A percentile compares a stretch with the other conserved stretches of the same genome.
phyloP scores from a whole-genome alignment of 139 green algal species.

The Chlamydomonas sphaeroides region DNA sequence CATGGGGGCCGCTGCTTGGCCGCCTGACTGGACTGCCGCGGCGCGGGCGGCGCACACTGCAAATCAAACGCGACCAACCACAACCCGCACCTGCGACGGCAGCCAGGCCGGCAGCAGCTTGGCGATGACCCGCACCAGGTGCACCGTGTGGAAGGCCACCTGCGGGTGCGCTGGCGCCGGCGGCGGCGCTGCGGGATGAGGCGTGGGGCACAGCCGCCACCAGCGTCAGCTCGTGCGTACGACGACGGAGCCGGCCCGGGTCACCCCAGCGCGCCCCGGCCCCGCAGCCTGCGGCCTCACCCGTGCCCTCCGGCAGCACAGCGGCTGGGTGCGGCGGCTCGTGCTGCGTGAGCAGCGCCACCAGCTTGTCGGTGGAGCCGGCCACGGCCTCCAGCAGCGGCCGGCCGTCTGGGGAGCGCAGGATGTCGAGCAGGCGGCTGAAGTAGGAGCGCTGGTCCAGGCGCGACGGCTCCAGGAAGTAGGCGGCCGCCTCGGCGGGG shows the following conservation, averaged over 20 bases:
- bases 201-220: neutral
- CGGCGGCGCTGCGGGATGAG: neutral
- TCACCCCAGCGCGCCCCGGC: too few relatives aligned
- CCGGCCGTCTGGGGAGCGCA: slow-evolving; percentile 68
- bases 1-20: too few relatives aligned
- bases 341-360: slow-evolving; percentile 9
- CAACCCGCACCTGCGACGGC: slow-evolving; percentile 46
- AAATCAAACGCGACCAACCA: too few relatives aligned
- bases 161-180: neutral
- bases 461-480: slow-evolving; percentile 78
- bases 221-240: neutral
- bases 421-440: slow-evolving; percentile 84
- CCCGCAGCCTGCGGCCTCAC: neutral
- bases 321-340: slow-evolving; percentile 22
- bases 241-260: neutral
- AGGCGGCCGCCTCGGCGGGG: slow-evolving; percentile 68
- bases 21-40: too few relatives aligned
- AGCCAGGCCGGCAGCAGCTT: slow-evolving; percentile 86
- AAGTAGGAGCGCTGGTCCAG: slow-evolving; percentile 80
- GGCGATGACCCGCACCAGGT: slow-evolving; percentile 80
- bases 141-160: slow-evolving; percentile 75
- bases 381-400: slow-evolving; percentile 83
- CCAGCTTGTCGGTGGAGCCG: slow-evolving; percentile 47
- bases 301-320: slow-evolving; percentile 15
- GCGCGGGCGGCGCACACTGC: too few relatives aligned